Evolutionary conservation across 2,329 filamentous ascomycete genomes (phyloP).

Genomic region (Nakataea oryzae): DNA sequence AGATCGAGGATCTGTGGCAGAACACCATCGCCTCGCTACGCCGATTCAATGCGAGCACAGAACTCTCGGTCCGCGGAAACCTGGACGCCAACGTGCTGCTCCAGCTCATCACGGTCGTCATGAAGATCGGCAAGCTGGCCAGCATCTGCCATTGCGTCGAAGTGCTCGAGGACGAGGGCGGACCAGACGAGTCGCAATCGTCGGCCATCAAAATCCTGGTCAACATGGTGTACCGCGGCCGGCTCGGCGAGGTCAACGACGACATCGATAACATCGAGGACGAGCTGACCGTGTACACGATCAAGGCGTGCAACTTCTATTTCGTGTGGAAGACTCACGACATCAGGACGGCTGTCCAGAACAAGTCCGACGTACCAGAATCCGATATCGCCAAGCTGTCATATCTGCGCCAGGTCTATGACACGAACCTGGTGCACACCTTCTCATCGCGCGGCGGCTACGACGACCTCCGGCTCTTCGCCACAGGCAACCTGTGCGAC

Average conservation of each 20-base stretch:
- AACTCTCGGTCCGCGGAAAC: constrained; percentile 61
- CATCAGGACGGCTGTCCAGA: constrained; percentile 42
- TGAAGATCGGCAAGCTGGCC: constrained; percentile 72
- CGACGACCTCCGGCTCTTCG: constrained; percentile 67
- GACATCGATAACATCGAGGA: constrained; percentile 71
- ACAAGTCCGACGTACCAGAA: constrained; percentile 43
- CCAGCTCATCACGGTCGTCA: constrained; percentile 62
- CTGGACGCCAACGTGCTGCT: constrained; percentile 54
- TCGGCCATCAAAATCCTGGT: constrained; percentile 59
- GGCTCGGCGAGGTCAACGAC: constrained; percentile 56
- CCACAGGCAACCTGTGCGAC: constrained; percentile 71
- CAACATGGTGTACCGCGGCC: constrained; percentile 63
- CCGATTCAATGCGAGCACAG: constrained; percentile 58
- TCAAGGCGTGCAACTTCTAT: constrained; percentile 73
- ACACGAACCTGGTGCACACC: constrained; percentile 54
- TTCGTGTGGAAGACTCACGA: constrained; percentile 85
- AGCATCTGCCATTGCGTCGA: constrained; percentile 70
- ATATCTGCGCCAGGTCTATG: constrained; percentile 43
- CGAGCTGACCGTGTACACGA: constrained; percentile 63
- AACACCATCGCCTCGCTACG: constrained; percentile 65
- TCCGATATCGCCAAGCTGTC: constrained; percentile 51
- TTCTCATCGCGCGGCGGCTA: constrained; percentile 58
- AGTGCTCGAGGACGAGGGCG: constrained; percentile 54
- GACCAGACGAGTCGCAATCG: constrained; percentile 33
- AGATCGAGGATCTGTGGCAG: constrained; percentile 78